A percentile compares a stretch with the other conserved stretches of the same genome.
Conservation (phyloP, 345 rosid species). For the Eucalyptus polyanthemos region DNA sequence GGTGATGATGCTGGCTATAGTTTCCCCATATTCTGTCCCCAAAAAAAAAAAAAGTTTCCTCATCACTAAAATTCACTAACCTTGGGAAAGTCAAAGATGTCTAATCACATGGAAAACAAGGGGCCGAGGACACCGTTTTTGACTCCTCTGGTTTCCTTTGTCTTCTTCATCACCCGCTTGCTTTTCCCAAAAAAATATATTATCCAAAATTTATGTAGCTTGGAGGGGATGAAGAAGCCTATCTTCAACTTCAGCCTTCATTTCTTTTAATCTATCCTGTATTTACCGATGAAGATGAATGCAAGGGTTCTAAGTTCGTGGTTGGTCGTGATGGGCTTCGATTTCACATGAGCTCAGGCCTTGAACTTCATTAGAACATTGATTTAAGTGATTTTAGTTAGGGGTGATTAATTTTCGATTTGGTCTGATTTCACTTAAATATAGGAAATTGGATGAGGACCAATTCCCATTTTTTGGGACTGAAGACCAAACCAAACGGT, state of each 20-base stretch:
- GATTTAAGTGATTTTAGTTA: not conserved
- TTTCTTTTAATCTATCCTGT: not conserved
- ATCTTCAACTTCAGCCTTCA: not conserved
- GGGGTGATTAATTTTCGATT: too few relatives aligned
- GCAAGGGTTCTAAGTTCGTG: not conserved
- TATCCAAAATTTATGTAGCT: not conserved
- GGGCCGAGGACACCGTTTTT: not conserved
- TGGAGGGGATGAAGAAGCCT: not conserved
- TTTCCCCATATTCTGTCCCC: not conserved
- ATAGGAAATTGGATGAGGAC: fast-evolving
- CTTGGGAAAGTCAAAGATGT: not conserved
- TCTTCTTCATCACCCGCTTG: not conserved
- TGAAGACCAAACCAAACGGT: fast-evolving
- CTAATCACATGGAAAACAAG: not conserved
- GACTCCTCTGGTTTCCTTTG: not conserved
- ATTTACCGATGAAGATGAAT: not conserved
- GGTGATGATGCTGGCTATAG: not conserved
- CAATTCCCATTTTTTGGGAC: too few relatives aligned
- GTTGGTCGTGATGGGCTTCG: not conserved
- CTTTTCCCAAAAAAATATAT: not conserved
- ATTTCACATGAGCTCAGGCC: not conserved
- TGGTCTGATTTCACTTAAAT: fast-evolving
- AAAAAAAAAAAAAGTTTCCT: too few relatives aligned
- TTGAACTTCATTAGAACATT: not conserved
- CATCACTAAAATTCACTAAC: not conserved